phyloP scores from a whole-genome alignment of 352 stramenopile species.

The Globisporangium cederbergense region DNA sequence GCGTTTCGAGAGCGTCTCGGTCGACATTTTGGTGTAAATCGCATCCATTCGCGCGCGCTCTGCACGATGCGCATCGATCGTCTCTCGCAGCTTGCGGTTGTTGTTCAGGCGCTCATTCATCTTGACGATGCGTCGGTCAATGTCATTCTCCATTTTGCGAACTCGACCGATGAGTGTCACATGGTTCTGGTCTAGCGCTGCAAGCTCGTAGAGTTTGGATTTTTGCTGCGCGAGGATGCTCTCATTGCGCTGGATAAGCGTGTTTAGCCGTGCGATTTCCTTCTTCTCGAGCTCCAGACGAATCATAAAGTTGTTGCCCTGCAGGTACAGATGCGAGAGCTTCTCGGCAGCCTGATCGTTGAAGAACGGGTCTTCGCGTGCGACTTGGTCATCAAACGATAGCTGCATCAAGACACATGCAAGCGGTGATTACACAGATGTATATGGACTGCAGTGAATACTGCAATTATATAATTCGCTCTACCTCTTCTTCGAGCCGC shows the following conservation, averaged over 20 bases:
- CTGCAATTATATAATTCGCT: background rate
- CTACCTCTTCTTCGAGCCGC: conserved; percentile 69
- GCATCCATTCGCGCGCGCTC: conserved; percentile 72
- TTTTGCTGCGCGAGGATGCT: conserved; percentile 58
- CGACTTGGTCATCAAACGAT: conserved; percentile 68
- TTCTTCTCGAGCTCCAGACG: conserved; percentile 74
- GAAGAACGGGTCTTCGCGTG: conserved; percentile 71
- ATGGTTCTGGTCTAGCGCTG: conserved; percentile 69
- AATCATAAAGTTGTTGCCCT: conserved; percentile 84
- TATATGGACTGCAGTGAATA: background rate
- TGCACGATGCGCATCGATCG: conserved; percentile 62
- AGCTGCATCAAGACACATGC: conserved; percentile 28
- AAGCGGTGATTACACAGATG: background rate
- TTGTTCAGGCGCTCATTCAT: conserved; percentile 77
- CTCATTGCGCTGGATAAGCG: conserved; percentile 68
- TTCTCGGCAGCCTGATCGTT: conserved; percentile 73
- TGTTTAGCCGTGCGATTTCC: conserved; percentile 60
- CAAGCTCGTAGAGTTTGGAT: conserved; percentile 71
- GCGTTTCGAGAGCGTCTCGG: conserved; percentile 54
- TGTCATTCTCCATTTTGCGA: conserved; percentile 81
- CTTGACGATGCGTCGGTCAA: conserved; percentile 77
- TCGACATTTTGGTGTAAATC: conserved; percentile 71
- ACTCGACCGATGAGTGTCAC: conserved; percentile 50
- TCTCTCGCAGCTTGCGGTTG: conserved; percentile 61
- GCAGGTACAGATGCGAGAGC: conserved; percentile 68